Conservation (phyloP, 139 green algal species). For the Chlamydomonas eustigma region DNA sequence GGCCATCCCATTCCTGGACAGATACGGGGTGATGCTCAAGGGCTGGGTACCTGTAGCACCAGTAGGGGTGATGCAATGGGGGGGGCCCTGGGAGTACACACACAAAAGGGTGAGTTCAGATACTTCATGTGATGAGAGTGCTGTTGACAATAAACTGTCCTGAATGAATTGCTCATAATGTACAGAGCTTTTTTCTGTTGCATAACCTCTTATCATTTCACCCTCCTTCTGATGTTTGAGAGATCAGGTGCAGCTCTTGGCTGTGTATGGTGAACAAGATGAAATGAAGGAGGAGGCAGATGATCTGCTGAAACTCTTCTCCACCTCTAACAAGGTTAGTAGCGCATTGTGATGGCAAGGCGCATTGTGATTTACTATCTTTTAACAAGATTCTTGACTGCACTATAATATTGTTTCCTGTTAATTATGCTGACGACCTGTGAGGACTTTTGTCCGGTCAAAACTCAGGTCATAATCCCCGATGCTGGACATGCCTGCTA, state of each 20-base stretch:
- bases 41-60: slow-evolving; percentile 34
- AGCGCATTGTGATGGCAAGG: neutral
- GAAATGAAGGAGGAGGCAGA: slow-evolving; percentile 15
- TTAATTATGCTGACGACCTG: neutral
- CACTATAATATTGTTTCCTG: neutral
- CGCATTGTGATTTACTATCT: neutral
- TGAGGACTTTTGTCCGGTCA: neutral
- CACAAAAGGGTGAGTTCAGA: neutral
- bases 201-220: neutral
- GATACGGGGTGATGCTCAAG: slow-evolving; percentile 28
- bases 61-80: slow-evolving; percentile 31
- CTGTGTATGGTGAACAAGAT: slow-evolving; percentile 32
- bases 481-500: slow-evolving; percentile 33
- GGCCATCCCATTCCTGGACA: slow-evolving; percentile 39
- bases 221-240: neutral
- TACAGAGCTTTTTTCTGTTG: neutral
- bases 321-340: slow-evolving; percentile 14
- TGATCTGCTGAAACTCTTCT: slow-evolving; percentile 23
- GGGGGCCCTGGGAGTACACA: slow-evolving; percentile 33
- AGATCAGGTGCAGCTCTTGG: slow-evolving; percentile 31
- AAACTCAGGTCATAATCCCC: slow-evolving; percentile 20
- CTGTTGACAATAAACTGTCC: neutral
- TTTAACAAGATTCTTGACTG: neutral
- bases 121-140: no score
- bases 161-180: neutral